A percentile compares a stretch with the other conserved stretches of the same genome.
Conservation (phyloP, 2,329 filamentous ascomycete genomes). For the Hymenoscyphus scutula region DNA sequence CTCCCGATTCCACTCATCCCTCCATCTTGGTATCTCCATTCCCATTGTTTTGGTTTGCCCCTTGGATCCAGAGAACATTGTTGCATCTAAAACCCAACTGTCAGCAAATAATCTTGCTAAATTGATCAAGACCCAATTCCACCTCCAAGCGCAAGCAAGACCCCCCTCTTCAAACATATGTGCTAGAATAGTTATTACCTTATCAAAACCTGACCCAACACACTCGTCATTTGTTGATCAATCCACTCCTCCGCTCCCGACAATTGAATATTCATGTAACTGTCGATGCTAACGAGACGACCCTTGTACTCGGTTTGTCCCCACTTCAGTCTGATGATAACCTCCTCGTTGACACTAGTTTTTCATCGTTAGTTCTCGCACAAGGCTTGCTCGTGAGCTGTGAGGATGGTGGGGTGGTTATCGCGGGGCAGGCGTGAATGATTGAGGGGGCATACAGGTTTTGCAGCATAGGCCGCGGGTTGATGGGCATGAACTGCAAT, state of each 20-base stretch:
- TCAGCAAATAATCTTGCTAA: constrained; percentile 14
- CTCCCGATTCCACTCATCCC: constrained; percentile 33
- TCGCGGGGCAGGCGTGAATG: neutral
- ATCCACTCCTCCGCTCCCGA: constrained; percentile 89
- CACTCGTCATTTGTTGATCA: constrained; percentile 79
- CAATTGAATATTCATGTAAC: constrained; percentile 98
- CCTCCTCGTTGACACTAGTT: constrained; percentile 77
- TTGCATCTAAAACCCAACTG: constrained; percentile 64
- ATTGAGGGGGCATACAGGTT: constrained; percentile 64
- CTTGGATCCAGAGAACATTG: constrained; percentile 91
- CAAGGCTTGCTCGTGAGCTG: neutral
- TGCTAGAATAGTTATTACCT: constrained; percentile 51
- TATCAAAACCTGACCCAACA: constrained; percentile 88
- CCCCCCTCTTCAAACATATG: neutral
- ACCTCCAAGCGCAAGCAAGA: too few relatives aligned
- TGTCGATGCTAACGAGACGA: constrained; percentile 86
- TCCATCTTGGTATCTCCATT: constrained; percentile 58
- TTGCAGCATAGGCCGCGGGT: constrained; percentile 95
- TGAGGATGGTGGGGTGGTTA: constrained; percentile 2
- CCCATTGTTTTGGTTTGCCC: constrained; percentile 49
- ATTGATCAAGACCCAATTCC: too few relatives aligned
- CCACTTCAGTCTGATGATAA: constrained; percentile 95
- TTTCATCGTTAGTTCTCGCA: constrained; percentile 10
- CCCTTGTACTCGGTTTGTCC: constrained; percentile 97
- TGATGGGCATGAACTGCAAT: constrained; percentile 79